Evolutionary conservation across 306 rosid species (phyloP), one percentile per base, ranked within the genome.

Genomic region (Hippophae rhamnoides): DNA sequence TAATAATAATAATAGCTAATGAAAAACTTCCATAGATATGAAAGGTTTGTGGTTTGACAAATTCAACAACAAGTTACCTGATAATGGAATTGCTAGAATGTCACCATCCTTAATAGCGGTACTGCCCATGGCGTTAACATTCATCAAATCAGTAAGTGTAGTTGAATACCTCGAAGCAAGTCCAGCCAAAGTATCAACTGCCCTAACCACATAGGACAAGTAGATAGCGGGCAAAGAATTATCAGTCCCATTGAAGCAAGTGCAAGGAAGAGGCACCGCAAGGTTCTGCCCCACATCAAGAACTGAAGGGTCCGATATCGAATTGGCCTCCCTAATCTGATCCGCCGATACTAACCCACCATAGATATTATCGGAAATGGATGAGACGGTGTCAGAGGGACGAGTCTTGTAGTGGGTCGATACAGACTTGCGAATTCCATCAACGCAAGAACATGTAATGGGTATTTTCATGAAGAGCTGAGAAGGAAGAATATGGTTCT

Each of bases 191-290:
- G 84, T 60, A 70, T 93, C 99, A 31, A 76, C 73, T 0, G 85
- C 82, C 9, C 56, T 72, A 61, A 88, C 99, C 60, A 93, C 99
- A 31, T 93, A 88, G 8, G 99, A 93, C 70, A 93, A 64, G 64
- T 88, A 93, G 49, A 88, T 82, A 0, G 99, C 97, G 1, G 99
- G 99, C 73, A 93, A 62, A 9, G 71, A 63, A 74, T 93, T 93
- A 65, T 93, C 99, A 1, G 99, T 80, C 49, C 99, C 99, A 58
- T 93, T 93, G 63, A 88, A 93, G 66, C 99, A 93, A 62, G 99
- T 93, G 51, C 99, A 93, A 44, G 97, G 99, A 49, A 93, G 79
- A 5, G 99, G 97, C 71, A 93, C 97, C 26, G 76, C 75, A 44
- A 93, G 94, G 57, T 10, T 76, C 76, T 84, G 94, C 3, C 97